phyloP scores from a whole-genome alignment of 257 asterid species.

The Scutellaria galericulata region DNA sequence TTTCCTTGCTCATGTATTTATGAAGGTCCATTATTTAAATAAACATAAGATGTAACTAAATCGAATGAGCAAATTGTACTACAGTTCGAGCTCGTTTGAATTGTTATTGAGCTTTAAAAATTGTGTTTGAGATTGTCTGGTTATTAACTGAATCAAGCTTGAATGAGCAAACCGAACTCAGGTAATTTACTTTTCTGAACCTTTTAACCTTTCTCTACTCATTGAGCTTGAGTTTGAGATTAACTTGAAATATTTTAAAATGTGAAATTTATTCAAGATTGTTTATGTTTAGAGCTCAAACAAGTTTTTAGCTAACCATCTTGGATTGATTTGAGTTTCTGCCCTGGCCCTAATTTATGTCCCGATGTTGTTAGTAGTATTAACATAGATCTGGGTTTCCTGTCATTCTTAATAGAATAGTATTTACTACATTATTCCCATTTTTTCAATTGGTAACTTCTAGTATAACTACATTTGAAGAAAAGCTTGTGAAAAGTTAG shows the following conservation, averaged over 20 bases:
- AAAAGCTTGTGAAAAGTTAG: background rate
- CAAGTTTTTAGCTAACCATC: background rate
- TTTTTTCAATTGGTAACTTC: background rate
- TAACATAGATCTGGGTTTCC: background rate
- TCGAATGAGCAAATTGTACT: no score
- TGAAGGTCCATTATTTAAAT: background rate
- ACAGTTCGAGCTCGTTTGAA: background rate
- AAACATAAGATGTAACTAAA: no score
- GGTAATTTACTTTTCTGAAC: background rate
- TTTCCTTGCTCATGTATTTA: background rate
- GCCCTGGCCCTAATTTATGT: background rate
- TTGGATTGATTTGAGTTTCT: background rate
- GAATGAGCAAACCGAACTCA: background rate
- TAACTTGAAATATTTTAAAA: no score
- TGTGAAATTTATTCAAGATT: no score
- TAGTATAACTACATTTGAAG: background rate
- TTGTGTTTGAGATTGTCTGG: background rate
- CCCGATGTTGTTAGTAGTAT: background rate
- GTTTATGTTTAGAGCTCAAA: background rate
- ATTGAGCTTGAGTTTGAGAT: no score
- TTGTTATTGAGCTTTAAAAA: background rate
- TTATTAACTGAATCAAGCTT: background rate
- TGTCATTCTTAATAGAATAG: slow-evolving; percentile 9
- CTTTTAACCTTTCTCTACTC: no score
- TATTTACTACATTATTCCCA: background rate